phyloP scores from a whole-genome alignment of 2,329 filamentous ascomycete species.

The Calonectria pseudoturangicola region DNA sequence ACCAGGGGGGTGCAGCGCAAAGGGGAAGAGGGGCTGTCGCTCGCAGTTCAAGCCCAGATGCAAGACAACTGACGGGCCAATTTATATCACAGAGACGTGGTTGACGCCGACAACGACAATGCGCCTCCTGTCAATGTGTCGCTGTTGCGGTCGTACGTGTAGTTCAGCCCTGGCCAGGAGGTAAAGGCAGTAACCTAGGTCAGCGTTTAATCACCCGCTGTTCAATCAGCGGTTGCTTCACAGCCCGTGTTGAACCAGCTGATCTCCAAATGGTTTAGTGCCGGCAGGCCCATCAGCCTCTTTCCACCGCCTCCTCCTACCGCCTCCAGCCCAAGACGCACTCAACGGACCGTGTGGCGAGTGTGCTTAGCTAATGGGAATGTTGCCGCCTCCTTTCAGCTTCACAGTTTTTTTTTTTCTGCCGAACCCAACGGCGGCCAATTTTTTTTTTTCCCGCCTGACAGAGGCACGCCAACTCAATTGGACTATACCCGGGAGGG shows the following conservation, averaged over 20 bases:
- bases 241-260: slow-evolving; percentile 35
- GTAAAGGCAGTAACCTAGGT: background rate
- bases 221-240: slow-evolving; percentile 31
- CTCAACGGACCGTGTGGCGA: slow-evolving; percentile 43
- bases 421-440: slow-evolving; percentile 20
- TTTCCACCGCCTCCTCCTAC: slow-evolving; percentile 7
- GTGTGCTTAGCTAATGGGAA: slow-evolving; percentile 36
- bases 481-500: slow-evolving; percentile 12
- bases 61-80: slow-evolving; percentile 15
- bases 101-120: slow-evolving; percentile 25
- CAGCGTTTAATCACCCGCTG: slow-evolving; percentile 21
- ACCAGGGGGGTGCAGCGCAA: slow-evolving; percentile 29
- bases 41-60: slow-evolving; percentile 29
- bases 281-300: slow-evolving; percentile 49
- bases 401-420: slow-evolving; percentile 11
- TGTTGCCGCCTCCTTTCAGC: slow-evolving; percentile 14
- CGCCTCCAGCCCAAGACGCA: slow-evolving; percentile 19
- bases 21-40: slow-evolving; percentile 32
- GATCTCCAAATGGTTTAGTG: slow-evolving; percentile 52
- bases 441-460: slow-evolving; percentile 30
- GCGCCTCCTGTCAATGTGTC: slow-evolving; percentile 25
- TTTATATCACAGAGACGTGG: slow-evolving; percentile 7
- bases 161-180: background rate
- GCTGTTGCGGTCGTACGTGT: background rate
- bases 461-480: slow-evolving; percentile 17